Evolutionary conservation across 257 asterid species (phyloP).

Genomic region (Anisodus tanguticus): DNA sequence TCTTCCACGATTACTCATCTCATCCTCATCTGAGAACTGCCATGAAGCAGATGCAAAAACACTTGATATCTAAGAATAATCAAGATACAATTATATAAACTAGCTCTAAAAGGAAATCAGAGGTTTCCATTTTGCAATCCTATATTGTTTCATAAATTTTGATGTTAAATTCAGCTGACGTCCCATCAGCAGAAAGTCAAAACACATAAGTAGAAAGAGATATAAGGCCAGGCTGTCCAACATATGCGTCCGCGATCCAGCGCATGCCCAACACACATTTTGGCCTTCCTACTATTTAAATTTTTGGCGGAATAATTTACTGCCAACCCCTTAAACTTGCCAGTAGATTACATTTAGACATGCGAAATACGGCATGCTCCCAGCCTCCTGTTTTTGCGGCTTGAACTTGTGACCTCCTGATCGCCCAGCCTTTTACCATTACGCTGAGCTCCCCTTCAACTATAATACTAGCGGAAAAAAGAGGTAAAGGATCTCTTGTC

Average conservation of each 20-base stretch:
- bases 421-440: no score
- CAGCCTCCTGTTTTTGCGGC: no score
- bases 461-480: no score
- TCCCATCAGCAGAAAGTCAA: conserved; percentile 12
- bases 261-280: background rate
- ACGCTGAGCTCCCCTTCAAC: no score
- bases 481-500: no score
- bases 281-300: background rate
- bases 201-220: conserved; percentile 3
- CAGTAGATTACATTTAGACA: background rate
- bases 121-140: background rate
- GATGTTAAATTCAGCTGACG: background rate
- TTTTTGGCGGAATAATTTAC: background rate
- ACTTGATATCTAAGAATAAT: conserved; percentile 14
- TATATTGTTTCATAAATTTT: background rate
- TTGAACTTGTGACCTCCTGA: no score
- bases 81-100: background rate
- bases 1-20: conserved; percentile 51
- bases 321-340: background rate
- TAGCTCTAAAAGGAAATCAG: conserved; percentile 26
- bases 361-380: background rate
- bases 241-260: background rate
- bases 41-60: conserved; percentile 28
- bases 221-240: background rate
- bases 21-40: conserved; percentile 84